Evolutionary conservation across 1,284 basidiomycete genomes (phyloP).

Genomic region (Malassezia caprae): DNA sequence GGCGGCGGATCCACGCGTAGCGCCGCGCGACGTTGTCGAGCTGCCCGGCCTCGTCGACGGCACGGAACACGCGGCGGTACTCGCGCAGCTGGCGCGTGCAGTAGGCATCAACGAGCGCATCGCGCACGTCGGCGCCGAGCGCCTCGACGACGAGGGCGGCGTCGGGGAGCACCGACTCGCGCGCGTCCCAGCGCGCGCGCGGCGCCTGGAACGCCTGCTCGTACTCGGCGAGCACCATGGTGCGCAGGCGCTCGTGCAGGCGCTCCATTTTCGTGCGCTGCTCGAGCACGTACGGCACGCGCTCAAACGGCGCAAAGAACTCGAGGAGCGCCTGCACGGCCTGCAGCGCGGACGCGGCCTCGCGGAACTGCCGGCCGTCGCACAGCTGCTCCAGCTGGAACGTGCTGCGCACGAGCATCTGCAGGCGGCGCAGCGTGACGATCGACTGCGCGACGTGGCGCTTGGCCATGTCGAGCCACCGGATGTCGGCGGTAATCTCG

Average conservation of each 20-base stretch:
- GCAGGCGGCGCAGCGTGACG: constrained; percentile 77
- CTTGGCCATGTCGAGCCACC: constrained; percentile 85
- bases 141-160: constrained; percentile 42
- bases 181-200: constrained; percentile 22
- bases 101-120: constrained; percentile 76
- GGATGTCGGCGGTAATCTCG: constrained; percentile 92
- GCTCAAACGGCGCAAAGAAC: constrained; percentile 33
- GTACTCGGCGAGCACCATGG: constrained; percentile 34
- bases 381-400: constrained; percentile 38
- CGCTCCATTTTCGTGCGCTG: constrained; percentile 32
- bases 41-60: constrained; percentile 64
- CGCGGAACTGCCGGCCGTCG: constrained; percentile 29
- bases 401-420: constrained; percentile 57
- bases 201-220: constrained; percentile 36
- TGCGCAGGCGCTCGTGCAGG: constrained; percentile 27
- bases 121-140: constrained; percentile 38
- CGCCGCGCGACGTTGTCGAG: constrained; percentile 86
- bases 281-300: constrained; percentile 32
- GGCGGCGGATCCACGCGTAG: constrained; percentile 89
- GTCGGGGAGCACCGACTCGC: constrained; percentile 30
- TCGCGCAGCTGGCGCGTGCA: constrained; percentile 83
- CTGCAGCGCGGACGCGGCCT: constrained; percentile 38
- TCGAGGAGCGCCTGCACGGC: constrained; percentile 38
- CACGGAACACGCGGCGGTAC: constrained; percentile 83
- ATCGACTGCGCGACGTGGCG: constrained; percentile 70